phyloP scores from a whole-genome alignment of 225 moss, liverwort and hornwort genomes.

The Marchantia paleacea region DNA sequence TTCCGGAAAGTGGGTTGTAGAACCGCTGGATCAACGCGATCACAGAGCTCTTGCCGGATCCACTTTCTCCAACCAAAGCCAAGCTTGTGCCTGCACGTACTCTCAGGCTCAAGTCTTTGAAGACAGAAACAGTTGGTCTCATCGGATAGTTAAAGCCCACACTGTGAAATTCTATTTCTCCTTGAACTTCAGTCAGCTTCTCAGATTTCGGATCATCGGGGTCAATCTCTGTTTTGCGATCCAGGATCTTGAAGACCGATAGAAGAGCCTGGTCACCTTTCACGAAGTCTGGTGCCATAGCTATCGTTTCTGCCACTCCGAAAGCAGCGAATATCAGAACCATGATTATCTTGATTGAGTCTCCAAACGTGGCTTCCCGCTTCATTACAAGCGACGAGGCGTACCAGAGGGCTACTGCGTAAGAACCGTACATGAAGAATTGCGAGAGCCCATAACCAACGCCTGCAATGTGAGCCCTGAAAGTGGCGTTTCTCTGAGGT shows the following conservation, averaged over 20 bases:
- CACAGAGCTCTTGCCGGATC: slow-evolving; percentile 47
- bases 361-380: slow-evolving; percentile 42
- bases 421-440: slow-evolving; percentile 57
- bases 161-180: slow-evolving; percentile 43
- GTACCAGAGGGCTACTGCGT: slow-evolving; percentile 52
- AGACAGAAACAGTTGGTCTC: slow-evolving; percentile 41
- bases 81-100: slow-evolving; percentile 43
- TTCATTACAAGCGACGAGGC: slow-evolving; percentile 41
- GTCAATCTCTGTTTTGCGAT: slow-evolving; percentile 43
- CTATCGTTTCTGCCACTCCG: slow-evolving; percentile 54
- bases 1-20: slow-evolving; percentile 44
- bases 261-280: slow-evolving; percentile 40
- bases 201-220: slow-evolving; percentile 43
- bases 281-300: slow-evolving; percentile 53
- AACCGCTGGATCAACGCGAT: slow-evolving; percentile 42
- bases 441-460: slow-evolving; percentile 39
- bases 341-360: slow-evolving; percentile 51
- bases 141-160: slow-evolving; percentile 48
- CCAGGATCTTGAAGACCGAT: slow-evolving; percentile 44
- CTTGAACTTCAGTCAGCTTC: slow-evolving; percentile 31
- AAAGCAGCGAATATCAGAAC: slow-evolving; percentile 53
- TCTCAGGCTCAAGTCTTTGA: slow-evolving; percentile 41
- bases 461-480: slow-evolving; percentile 35
- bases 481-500: slow-evolving; percentile 43
- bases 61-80: slow-evolving; percentile 48